Evolutionary conservation across 2,329 filamentous ascomycete species (phyloP).

Genomic region (Polytolypa hystricis): DNA sequence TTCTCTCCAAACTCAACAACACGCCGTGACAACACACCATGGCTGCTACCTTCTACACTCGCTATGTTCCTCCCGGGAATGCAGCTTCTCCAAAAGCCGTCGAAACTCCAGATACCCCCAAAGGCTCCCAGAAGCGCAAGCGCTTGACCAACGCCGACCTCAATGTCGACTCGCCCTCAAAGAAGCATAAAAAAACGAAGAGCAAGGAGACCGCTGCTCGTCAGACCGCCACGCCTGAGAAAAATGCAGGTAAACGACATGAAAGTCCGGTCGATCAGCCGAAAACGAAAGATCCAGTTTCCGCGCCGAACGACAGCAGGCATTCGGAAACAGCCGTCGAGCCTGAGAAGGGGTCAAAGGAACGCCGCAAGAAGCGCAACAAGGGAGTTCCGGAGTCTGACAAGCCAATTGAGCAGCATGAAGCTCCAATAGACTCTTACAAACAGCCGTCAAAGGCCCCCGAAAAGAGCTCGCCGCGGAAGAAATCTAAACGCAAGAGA

Average conservation of each 20-base stretch:
- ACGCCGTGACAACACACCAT: constrained; percentile 23
- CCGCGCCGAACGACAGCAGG: background rate
- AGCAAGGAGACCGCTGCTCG: constrained; percentile 12
- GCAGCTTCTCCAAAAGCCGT: background rate
- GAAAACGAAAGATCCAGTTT: constrained; percentile 3
- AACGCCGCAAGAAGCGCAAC: constrained; percentile 10
- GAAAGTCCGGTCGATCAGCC: background rate
- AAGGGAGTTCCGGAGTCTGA: constrained; percentile 8
- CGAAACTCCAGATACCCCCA: background rate
- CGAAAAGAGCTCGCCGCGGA: constrained; percentile 4
- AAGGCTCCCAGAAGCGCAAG: constrained; percentile 13
- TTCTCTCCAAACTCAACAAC: no score
- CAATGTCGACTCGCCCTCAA: background rate
- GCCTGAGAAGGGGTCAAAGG: constrained; percentile 10
- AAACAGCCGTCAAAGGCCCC: background rate
- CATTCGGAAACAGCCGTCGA: constrained; percentile 8
- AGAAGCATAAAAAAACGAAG: constrained; percentile 28
- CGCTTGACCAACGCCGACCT: constrained; percentile 7
- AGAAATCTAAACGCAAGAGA: constrained; percentile 6
- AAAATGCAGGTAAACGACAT: background rate
- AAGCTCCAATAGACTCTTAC: constrained; percentile 24
- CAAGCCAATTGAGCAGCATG: constrained; percentile 7
- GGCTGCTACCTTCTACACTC: constrained; percentile 37
- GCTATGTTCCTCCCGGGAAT: constrained; percentile 33
- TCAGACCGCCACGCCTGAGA: background rate